Base-by-base conservation (phyloP, 2,329 filamentous ascomycete species). In the Rhynchosporium agropyri region DNA sequence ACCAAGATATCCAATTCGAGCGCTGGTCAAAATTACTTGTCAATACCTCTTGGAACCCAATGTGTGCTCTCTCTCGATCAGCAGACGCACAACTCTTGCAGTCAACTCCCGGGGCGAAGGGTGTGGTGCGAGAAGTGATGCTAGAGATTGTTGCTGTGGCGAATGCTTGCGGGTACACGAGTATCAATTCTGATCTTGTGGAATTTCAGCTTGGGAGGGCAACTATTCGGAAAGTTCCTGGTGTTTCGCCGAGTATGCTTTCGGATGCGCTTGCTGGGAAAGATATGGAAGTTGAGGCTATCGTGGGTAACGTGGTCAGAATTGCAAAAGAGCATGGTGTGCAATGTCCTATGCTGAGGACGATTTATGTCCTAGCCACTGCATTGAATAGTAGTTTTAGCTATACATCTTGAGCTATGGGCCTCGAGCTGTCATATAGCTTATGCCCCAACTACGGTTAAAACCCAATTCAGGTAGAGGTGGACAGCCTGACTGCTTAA, bases 251-350 rank as follows among this genome's bases (percentile, higher is more conserved):
- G 56, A 82, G 80, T 65, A 88, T 88, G 85, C 78, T 83, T 50
- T 75, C 80, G 15, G 85, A 88, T 71, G 85, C 80, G 73, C 80
- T 84, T 67, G 77, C 79, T 20, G 83, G 83, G 0, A 80, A 80
- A 66, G 78, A 77, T 8, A 83, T 88, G 83, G 86, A 89, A 70
- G 75, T 88, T 58, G 85, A 88, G 58, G 82, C 86, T 4, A 86
- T 88, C 58, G 70, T 88, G 12, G 85, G 85, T 0, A 86, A 86
- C 69, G 83, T 84, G 2, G 80, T 86, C 5, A 75, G 78, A 60
- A 80, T 84, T 62, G 85, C 82, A 0, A 77, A 78, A 63, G 80
- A 81, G 68, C 77, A 83, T 42, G 84, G 83, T 0, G 75, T 84
- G 8, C 77, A 83, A 63, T 82, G 84, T 75, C 81, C 83, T 2